Evolutionary conservation across 176 grass and related monocot species (phyloP).

Genomic region (Ensete glaucum): DNA sequence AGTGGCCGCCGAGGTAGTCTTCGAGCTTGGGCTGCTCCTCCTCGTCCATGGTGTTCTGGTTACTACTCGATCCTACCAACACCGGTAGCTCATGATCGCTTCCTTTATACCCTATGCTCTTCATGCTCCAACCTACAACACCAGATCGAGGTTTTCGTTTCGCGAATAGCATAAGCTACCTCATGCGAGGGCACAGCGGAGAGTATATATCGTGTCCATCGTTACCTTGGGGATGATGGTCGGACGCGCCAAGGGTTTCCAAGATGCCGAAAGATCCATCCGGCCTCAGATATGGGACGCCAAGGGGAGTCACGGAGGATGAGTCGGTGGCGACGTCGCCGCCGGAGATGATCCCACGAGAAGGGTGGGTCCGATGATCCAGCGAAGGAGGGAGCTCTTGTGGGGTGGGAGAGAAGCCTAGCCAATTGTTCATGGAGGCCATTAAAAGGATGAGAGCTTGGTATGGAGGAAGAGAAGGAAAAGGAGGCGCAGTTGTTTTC

Average conservation of each 20-base stretch:
- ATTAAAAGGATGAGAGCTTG: constrained; percentile 4
- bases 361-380: constrained; percentile 2
- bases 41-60: constrained; percentile 15
- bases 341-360: neutral
- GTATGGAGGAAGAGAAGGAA: neutral
- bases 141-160: neutral
- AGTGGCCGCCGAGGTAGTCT: constrained; percentile 45
- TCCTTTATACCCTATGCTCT: constrained; percentile 12
- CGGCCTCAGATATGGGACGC: neutral
- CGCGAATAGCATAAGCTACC: neutral
- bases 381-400: constrained; percentile 21
- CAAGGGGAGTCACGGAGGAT: no score
- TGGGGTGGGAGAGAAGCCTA: constrained; percentile 46
- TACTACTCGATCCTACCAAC: constrained; percentile 21
- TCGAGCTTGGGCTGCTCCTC: constrained; percentile 44
- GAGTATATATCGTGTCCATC: neutral
- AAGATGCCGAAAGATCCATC: constrained; percentile 29
- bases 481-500: neutral
- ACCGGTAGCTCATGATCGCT: constrained; percentile 34
- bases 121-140: constrained; percentile 33
- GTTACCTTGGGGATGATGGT: constrained; percentile 1
- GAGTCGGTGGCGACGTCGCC: constrained; percentile 5
- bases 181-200: neutral
- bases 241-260: constrained; percentile 22
- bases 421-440: constrained; percentile 57